These are phyloP conservation scores for Hyphopichia buzzinii DNA, from an alignment of 1,139 yeast species.

Conservation along the genomic window DNA sequence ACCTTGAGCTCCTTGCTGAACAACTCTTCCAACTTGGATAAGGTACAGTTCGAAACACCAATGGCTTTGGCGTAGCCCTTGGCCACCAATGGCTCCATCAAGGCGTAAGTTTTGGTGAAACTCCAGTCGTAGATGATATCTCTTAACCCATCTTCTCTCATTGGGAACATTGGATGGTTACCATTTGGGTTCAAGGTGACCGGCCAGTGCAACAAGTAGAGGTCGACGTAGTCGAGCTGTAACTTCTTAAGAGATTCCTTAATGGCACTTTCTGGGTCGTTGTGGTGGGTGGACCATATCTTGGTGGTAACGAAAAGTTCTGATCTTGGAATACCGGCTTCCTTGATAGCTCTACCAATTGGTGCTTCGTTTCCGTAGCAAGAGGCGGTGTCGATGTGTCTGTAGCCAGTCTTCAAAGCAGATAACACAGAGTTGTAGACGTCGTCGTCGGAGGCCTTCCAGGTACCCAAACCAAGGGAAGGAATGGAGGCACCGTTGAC, in stretches of 20 bases:
- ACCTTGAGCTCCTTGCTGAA: constrained; percentile 43
- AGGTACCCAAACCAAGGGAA: constrained; percentile 20
- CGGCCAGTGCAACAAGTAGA: constrained; percentile 17
- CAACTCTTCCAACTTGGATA: constrained; percentile 46
- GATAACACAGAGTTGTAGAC: constrained; percentile 14
- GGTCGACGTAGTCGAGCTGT: constrained; percentile 16
- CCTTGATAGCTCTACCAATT: constrained; percentile 22
- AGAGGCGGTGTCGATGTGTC: constrained; percentile 19
- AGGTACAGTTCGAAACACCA: constrained; percentile 80
- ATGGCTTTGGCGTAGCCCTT: constrained; percentile 61
- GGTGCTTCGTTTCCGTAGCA: constrained; percentile 15
- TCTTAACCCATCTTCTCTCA: constrained; percentile 11
- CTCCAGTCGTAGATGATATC: constrained; percentile 43
- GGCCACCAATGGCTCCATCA: constrained; percentile 52
- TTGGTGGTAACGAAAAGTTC: constrained; percentile 50
- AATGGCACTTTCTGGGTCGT: constrained; percentile 7
- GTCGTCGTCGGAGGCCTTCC: constrained; percentile 15
- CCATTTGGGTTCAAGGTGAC: constrained; percentile 7
- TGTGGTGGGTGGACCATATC: constrained; percentile 16
- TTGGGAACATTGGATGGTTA: constrained; percentile 29
- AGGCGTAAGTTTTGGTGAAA: constrained; percentile 61
- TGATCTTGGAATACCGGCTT: constrained; percentile 40
- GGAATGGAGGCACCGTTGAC: constrained; percentile 12
- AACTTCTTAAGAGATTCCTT: constrained; percentile 13
- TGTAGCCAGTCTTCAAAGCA: constrained; percentile 17